Conservation (phyloP, 352 stramenopile genomes). For the Phytophthora pluvialis region DNA sequence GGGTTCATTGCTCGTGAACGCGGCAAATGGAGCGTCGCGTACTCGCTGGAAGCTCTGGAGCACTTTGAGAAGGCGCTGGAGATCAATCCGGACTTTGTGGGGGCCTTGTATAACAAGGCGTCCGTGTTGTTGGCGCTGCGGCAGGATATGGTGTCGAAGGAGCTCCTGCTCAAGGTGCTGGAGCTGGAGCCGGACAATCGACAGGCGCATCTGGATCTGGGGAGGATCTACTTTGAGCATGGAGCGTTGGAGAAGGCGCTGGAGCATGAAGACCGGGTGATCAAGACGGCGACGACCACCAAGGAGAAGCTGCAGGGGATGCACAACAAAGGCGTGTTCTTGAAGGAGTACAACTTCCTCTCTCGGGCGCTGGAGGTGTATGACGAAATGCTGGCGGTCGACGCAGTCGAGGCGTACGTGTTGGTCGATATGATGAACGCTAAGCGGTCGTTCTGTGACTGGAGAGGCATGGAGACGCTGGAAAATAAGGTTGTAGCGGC, state of each 20-base stretch:
- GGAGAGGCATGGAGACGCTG: conserved; percentile 54
- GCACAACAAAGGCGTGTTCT: conserved; percentile 80
- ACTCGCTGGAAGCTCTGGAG: conserved; percentile 55
- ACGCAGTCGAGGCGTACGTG: conserved; percentile 41
- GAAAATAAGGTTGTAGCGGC: conserved; percentile 49
- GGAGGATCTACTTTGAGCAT: conserved; percentile 57
- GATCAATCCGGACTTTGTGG: conserved; percentile 42
- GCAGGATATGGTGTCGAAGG: conserved; percentile 42
- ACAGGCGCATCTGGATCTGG: conserved; percentile 60
- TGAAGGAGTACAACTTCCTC: conserved; percentile 53
- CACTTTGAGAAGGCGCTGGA: conserved; percentile 67
- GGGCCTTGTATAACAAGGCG: conserved; percentile 77
- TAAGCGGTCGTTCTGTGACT: conserved; percentile 65
- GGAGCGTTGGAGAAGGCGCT: conserved; percentile 48
- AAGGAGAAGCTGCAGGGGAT: conserved; percentile 40
- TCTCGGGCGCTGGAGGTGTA: conserved; percentile 50
- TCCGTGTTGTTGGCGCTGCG: conserved; percentile 55
- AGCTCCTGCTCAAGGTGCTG: conserved; percentile 48
- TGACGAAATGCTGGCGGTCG: conserved; percentile 45
- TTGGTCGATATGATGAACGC: conserved; percentile 60
- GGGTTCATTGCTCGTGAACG: conserved; percentile 53
- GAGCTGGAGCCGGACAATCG: conserved; percentile 47
- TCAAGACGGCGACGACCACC: conserved; percentile 23
- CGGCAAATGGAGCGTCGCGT: conserved; percentile 40
- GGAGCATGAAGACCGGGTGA: conserved; percentile 50